Base-by-base conservation (phyloP, 2,329 filamentous ascomycete genomes). In the Diaporthe amygdali region DNA sequence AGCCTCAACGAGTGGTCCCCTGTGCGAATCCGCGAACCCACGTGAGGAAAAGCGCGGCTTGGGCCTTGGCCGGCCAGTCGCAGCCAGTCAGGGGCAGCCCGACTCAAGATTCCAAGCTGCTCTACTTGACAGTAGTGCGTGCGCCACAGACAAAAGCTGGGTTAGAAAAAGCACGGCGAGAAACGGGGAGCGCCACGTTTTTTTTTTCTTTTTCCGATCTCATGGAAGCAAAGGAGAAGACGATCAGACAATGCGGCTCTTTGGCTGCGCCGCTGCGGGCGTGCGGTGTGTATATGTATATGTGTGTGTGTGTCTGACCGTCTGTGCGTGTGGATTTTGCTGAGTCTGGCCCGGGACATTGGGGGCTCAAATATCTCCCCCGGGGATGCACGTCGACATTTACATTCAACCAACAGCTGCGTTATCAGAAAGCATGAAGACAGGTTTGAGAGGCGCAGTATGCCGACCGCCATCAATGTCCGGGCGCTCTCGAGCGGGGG, bases 31-130 rank as follows among this genome's bases (percentile, higher is more conserved):
- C 59, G 59, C 59, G 59, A 63, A 47, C 17, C 59, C 59, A 47
- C 59, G 59, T 47, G 59, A 63, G 59, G 59, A 47, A 63, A 63
- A 17, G 59, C 27, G 59, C 59, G 27, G 20, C 59, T 63, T 63
- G 30, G 59, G 14, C 4, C 59, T 47, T 63, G 41, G 59, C 59
- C 20, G 41, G 25, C 59, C 59, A 63, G 59, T 63, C 41, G 47
- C 27, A 44, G n/a, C n/a, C n/a, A n/a, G n/a, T n/a, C n/a, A 63
- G 41, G 5, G 41, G 8, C 27, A 8, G n/a, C n/a, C n/a, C n/a
- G 30, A 17, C 6, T 12, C 46, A 25, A 22, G 27, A 2, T n/a
- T 63, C 59, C 34, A 47, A 47, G 59, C 10, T 20, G 59, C 47
- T 63, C 20, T 44, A n/a, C 59, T 47, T 34, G 41, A 47, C 59